Percentiles rank a stretch among this genome's conserved stretches.
Evolutionary conservation across 305 asterid species (phyloP).

Genomic region (Striga hermonthica): DNA sequence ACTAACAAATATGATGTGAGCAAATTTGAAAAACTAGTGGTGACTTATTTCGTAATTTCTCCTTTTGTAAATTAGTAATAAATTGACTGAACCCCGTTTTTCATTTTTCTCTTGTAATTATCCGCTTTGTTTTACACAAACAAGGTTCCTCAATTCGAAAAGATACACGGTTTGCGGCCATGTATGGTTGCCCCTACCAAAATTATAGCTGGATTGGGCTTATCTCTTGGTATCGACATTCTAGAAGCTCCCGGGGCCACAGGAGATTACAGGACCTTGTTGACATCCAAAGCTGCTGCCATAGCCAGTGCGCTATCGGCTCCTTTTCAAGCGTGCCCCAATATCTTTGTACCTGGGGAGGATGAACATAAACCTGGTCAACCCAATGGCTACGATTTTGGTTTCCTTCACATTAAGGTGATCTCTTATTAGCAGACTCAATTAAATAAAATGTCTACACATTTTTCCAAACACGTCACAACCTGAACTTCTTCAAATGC

Average conservation of each 20-base stretch:
- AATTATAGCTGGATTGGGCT: constrained; percentile 92
- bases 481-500: constrained; percentile 24
- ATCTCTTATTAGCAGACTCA: neutral
- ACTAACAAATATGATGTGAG: too few relatives aligned
- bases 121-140: constrained; percentile 19
- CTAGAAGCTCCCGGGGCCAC: constrained; percentile 97
- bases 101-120: neutral
- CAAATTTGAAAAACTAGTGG: too few relatives aligned
- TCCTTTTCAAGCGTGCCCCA: constrained; percentile 58
- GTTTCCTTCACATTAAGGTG: constrained; percentile 94
- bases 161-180: constrained; percentile 68
- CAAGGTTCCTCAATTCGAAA: constrained; percentile 81
- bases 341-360: constrained; percentile 89
- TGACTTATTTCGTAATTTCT: too few relatives aligned
- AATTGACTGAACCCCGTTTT: too few relatives aligned
- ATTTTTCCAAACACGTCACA: neutral
- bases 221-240: constrained; percentile 92
- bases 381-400: constrained; percentile 78
- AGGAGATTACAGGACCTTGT: constrained; percentile 83
- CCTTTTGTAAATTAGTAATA: too few relatives aligned
- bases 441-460: neutral
- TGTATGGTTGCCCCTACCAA: constrained; percentile 98
- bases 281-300: constrained; percentile 88
- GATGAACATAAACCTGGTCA: constrained; percentile 78
- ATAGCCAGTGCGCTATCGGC: constrained; percentile 79